phyloP scores from a whole-genome alignment of 352 stramenopile species.

The Phytophthora kernoviae region DNA sequence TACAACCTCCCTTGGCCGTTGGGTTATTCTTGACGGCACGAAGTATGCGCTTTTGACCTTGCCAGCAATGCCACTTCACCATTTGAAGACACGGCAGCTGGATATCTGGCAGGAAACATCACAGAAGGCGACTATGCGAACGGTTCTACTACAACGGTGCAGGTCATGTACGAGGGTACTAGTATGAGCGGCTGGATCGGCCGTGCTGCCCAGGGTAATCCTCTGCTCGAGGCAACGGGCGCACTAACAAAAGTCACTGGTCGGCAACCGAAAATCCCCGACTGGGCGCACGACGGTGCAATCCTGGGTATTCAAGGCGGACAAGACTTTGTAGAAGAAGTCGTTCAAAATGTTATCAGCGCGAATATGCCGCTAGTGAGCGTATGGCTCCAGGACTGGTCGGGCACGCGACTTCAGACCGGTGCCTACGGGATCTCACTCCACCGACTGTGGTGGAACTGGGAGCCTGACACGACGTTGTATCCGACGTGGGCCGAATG shows the following conservation, averaged over 20 bases:
- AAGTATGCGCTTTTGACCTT: conserved; percentile 33
- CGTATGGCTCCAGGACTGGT: conserved; percentile 32
- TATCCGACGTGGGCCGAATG: conserved; percentile 31
- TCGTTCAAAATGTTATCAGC: conserved; percentile 20
- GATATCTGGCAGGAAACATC: conserved; percentile 29
- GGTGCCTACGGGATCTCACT: conserved; percentile 22
- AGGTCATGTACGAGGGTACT: conserved; percentile 26
- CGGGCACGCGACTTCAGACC: conserved; percentile 23
- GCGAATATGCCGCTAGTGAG: conserved; percentile 27
- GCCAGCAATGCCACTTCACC: conserved; percentile 23
- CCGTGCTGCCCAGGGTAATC: conserved; percentile 20
- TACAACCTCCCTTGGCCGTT: conserved; percentile 22
- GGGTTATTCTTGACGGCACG: conserved; percentile 25
- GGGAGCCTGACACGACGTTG: conserved; percentile 31
- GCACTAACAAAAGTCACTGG: conserved; percentile 26
- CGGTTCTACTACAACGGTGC: conserved; percentile 20
- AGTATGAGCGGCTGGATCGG: conserved; percentile 27
- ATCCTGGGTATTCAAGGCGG: conserved; percentile 35
- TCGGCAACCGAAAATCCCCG: conserved; percentile 19
- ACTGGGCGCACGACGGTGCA: conserved; percentile 30
- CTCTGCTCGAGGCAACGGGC: conserved; percentile 23
- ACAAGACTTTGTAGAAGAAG: conserved; percentile 29
- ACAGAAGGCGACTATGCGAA: conserved; percentile 19
- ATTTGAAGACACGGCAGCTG: conserved; percentile 31
- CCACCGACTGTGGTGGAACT: conserved; percentile 34